Evolutionary conservation across 768 basidiomycete species (phyloP), one percentile per base, ranked within the genome.

Genomic region (Collybia nuda): DNA sequence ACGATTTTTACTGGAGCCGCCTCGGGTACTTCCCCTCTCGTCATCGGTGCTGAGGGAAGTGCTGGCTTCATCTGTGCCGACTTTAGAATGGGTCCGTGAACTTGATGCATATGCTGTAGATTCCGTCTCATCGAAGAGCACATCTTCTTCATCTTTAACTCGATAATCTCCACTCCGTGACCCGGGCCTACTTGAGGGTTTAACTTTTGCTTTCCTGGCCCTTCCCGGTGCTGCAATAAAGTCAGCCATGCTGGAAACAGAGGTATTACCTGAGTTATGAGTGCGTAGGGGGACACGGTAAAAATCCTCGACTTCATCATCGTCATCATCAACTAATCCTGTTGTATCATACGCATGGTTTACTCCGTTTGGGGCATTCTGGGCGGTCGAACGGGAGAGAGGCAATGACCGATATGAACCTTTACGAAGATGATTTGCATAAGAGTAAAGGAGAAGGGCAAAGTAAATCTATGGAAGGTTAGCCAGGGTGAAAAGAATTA

Each of bases 371-470:
- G 51, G 48, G 67, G 28, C 53, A 66, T 48, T 47, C 62, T 48
- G 24, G 48, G 69, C 63, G 51, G 68, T 67, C 49, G 76, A 67
- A 44, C 80, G 80, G 15, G 75, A 73, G 45, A 76, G 72, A 11
- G 90, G 86, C 39, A 99, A 83, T 12, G 86, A 74, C 56, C 90
- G 88, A 63, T 95, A 98, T 19, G 91, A 89, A 40, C 93, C 91
- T 60, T 88, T 88, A 40, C 94, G 90, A 47, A 98, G 85, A 67
- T 98, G 97, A 2, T 82, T 75, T 2, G 93, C 94, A 66, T 90
- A 98, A 12, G 96, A 98, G 69, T 98, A 99, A 24, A 98, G 72
- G 49, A 94, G 69, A 37, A 89, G 70, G 39, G 88, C 87, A 67
- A 99, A 94, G 74, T 97, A 99, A 49, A 96, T 76, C 96, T 98